Conservation (phyloP, 139 green algal genomes). For the Nannochloris sp. region DNA sequence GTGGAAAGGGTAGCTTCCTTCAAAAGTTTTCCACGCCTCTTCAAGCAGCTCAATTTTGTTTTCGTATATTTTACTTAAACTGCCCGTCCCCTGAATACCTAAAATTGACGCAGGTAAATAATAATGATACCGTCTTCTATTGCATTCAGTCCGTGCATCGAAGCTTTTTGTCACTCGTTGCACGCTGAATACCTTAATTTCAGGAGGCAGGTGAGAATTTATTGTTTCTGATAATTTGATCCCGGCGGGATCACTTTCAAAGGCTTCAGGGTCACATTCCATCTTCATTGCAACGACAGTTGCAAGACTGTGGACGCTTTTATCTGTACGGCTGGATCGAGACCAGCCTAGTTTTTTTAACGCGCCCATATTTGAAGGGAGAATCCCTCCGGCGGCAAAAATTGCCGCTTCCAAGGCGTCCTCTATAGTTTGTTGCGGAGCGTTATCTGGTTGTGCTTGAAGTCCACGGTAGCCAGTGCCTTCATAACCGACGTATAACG, state of each 20-base stretch:
- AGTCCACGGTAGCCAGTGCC: conserved; percentile 37
- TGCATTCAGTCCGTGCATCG: conserved; percentile 25
- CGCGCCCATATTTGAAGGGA: conserved; percentile 38
- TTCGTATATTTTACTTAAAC: neutral
- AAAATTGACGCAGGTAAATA: conserved; percentile 34
- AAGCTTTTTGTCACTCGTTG: conserved; percentile 40
- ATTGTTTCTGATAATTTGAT: conserved; percentile 30
- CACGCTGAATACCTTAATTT: conserved; percentile 44
- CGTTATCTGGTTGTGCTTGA: conserved; percentile 36
- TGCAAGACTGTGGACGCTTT: conserved; percentile 56
- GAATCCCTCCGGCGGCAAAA: conserved; percentile 38
- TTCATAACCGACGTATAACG: conserved; percentile 61
- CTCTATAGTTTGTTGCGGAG: conserved; percentile 33
- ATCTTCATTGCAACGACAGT: conserved; percentile 49
- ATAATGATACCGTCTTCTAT: conserved; percentile 35
- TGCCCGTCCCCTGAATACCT: conserved; percentile 7
- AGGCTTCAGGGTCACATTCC: conserved; percentile 22
- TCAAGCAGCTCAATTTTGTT: conserved; percentile 21
- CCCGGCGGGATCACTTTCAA: conserved; percentile 37
- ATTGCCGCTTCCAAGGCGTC: conserved; percentile 53
- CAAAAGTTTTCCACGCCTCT: conserved; percentile 20
- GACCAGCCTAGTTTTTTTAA: conserved; percentile 52
- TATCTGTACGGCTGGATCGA: conserved; percentile 65
- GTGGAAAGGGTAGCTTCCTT: conserved; percentile 50
- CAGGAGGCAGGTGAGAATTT: conserved; percentile 49